These are phyloP conservation scores for Pythium insidiosum DNA, from an alignment of 352 stramenopile species.

Conservation along the genomic window DNA sequence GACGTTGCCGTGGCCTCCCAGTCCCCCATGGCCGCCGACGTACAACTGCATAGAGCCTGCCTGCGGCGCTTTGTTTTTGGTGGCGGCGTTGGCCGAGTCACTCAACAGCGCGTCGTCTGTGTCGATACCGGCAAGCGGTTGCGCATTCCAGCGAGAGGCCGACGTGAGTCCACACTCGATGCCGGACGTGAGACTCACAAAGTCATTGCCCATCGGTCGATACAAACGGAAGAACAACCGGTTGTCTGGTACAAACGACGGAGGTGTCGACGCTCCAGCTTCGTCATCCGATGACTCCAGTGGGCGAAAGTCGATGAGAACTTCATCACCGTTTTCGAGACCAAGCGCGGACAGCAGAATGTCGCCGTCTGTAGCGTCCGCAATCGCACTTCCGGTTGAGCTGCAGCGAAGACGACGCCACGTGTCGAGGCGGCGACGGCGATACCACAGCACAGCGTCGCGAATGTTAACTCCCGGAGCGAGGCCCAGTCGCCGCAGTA, in stretches of 20 bases:
- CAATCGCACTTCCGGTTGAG: constrained; percentile 20
- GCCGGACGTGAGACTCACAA: constrained; percentile 23
- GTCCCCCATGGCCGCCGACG: too few relatives aligned
- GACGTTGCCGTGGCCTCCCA: constrained; percentile 5
- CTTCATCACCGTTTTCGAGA: constrained; percentile 40
- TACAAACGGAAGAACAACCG: constrained; percentile 36
- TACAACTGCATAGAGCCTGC: constrained; percentile 7
- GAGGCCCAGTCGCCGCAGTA: constrained; percentile 47
- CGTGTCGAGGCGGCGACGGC: constrained; percentile 37
- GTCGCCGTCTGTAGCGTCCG: constrained; percentile 20
- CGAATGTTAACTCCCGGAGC: constrained; percentile 39
- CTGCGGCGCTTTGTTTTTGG: constrained; percentile 4
- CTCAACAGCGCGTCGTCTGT: neutral
- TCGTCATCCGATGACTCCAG: constrained; percentile 18
- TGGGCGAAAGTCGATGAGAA: constrained; percentile 64
- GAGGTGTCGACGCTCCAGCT: constrained; percentile 13
- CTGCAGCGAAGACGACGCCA: constrained; percentile 55
- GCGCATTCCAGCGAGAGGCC: constrained; percentile 22
- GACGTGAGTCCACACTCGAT: constrained; percentile 24
- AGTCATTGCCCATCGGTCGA: constrained; percentile 58
- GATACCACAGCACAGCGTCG: constrained; percentile 58
- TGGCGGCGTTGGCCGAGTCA: constrained; percentile 3
- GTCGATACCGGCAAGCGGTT: constrained; percentile 6
- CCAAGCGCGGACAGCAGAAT: constrained; percentile 14
- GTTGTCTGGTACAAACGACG: too few relatives aligned